Evolutionary conservation across 305 asterid genomes (phyloP).

Genomic region (Coffea humblotiana): DNA sequence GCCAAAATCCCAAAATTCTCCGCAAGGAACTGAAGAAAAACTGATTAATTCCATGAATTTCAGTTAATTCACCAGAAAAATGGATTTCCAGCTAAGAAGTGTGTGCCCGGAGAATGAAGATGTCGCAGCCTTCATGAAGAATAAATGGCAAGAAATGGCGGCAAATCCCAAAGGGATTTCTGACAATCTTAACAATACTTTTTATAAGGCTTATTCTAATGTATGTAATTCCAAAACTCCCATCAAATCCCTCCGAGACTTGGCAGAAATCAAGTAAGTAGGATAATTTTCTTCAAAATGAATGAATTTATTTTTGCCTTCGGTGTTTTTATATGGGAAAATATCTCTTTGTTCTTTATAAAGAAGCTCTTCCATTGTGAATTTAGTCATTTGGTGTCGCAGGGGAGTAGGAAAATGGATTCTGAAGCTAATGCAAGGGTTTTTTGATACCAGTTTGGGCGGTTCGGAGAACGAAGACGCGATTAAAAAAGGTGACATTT

Average conservation of each 20-base stretch:
- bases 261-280: conserved; percentile 75
- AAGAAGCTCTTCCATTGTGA: too few species aligned
- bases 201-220: conserved; percentile 70
- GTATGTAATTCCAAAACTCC: conserved; percentile 60
- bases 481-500: conserved; percentile 42
- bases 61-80: conserved; percentile 16
- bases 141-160: conserved; percentile 67
- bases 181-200: conserved; percentile 59
- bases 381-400: conserved; percentile 8
- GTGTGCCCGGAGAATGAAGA: conserved; percentile 70
- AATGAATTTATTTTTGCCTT: not conserved
- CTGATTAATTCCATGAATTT: not conserved
- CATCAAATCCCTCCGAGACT: conserved; percentile 57
- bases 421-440: conserved; percentile 74
- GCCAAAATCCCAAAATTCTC: not conserved
- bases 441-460: conserved; percentile 49
- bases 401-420: conserved; percentile 98
- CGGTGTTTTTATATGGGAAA: too few species aligned
- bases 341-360: too few species aligned
- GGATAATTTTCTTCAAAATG: not conserved
- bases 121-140: conserved; percentile 60
- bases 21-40: not conserved
- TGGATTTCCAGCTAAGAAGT: conserved; percentile 43
- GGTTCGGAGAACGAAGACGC: conserved; percentile 46
- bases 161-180: conserved; percentile 68